These are phyloP conservation scores for Hericium coralloides DNA, from an alignment of 768 basidiomycete genomes.

Conservation along the genomic window DNA sequence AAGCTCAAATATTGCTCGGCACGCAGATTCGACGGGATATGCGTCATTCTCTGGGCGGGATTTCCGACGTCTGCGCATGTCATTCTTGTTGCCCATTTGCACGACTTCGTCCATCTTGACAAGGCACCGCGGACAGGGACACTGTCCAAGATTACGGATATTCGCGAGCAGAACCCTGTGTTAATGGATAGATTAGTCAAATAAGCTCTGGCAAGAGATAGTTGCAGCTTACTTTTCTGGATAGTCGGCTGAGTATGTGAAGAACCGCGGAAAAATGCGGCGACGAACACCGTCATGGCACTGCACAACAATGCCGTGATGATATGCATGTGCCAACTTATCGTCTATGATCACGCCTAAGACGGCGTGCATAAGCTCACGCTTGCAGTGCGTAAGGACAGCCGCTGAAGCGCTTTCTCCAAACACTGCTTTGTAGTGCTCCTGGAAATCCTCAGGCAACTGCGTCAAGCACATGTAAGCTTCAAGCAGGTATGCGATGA, in stretches of 20 bases:
- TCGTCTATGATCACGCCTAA: constrained; percentile 19
- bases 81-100: constrained; percentile 7
- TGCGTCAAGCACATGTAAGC: constrained; percentile 3
- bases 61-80: constrained; percentile 10
- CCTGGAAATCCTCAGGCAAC: constrained; percentile 24
- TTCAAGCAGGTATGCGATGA: too few relatives aligned
- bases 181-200: too few relatives aligned
- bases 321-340: constrained; percentile 18
- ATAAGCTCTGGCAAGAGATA: background rate
- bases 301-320: constrained; percentile 18
- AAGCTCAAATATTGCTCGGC: background rate
- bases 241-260: constrained; percentile 26
- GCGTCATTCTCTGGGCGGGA: constrained; percentile 4
- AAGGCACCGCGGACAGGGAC: constrained; percentile 24
- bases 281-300: constrained; percentile 20
- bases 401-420: constrained; percentile 5
- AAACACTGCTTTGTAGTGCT: constrained; percentile 15
- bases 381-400: constrained; percentile 22
- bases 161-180: constrained; percentile 18
- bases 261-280: constrained; percentile 18
- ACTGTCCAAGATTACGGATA: constrained; percentile 16
- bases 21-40: background rate
- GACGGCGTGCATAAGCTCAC: constrained; percentile 23
- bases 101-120: constrained; percentile 14
- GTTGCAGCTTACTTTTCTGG: constrained; percentile 26